A percentile compares a stretch with the other conserved stretches of the same genome.
These are phyloP conservation scores for Auricularia cornea DNA, from an alignment of 768 basidiomycete species.

Conservation along the genomic window DNA sequence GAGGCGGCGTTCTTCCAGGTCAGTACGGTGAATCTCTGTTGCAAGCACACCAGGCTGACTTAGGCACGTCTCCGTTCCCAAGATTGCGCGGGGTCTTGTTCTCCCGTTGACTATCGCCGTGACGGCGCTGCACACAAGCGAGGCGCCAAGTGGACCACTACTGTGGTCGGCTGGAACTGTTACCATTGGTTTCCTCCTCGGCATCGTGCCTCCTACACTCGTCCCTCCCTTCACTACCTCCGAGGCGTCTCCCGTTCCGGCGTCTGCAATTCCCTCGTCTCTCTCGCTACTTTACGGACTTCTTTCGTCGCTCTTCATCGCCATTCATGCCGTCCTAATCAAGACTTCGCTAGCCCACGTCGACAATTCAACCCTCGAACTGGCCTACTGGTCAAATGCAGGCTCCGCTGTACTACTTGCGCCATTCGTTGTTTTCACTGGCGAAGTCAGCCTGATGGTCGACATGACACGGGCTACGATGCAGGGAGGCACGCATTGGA, in stretches of 20 bases:
- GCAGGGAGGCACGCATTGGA: constrained; percentile 27
- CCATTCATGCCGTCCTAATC: constrained; percentile 67
- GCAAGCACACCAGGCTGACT: neutral
- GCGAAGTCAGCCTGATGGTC: constrained; percentile 40
- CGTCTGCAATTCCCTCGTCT: constrained; percentile 21
- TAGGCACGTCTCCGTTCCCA: constrained; percentile 7
- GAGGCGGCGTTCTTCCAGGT: constrained; percentile 81
- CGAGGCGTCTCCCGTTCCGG: constrained; percentile 34
- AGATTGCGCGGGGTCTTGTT: constrained; percentile 81
- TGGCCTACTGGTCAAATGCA: constrained; percentile 73
- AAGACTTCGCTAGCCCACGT: constrained; percentile 61
- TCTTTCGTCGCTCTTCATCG: constrained; percentile 66
- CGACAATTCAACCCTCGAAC: constrained; percentile 61
- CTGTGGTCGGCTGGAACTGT: constrained; percentile 54
- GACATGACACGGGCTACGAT: constrained; percentile 25
- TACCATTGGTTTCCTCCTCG: constrained; percentile 68
- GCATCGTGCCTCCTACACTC: constrained; percentile 45
- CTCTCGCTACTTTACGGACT: constrained; percentile 62
- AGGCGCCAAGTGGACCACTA: constrained; percentile 46
- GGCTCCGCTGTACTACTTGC: constrained; percentile 58
- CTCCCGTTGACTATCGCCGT: constrained; percentile 75
- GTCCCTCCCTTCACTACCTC: constrained; percentile 22
- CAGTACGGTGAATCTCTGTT: neutral
- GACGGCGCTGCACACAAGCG: constrained; percentile 50
- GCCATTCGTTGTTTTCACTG: constrained; percentile 51